phyloP scores from a whole-genome alignment of 2,329 filamentous ascomycete genomes.

The Verticillium klebahnii region DNA sequence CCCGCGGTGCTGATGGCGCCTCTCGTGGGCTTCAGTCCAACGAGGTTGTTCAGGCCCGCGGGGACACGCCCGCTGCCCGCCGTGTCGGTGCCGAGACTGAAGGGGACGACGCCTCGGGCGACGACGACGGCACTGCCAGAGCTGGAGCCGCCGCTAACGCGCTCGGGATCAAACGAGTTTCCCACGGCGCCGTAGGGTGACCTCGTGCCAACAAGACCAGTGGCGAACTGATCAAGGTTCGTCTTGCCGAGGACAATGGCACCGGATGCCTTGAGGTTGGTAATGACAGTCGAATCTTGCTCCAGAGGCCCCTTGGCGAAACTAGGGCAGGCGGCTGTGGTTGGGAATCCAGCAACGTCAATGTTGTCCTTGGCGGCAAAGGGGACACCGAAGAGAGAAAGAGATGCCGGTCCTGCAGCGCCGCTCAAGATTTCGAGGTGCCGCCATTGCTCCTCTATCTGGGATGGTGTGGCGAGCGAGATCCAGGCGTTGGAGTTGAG shows the following conservation, averaged over 20 bases:
- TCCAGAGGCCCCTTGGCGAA: constrained; percentile 39
- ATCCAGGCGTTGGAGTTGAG: constrained; percentile 23
- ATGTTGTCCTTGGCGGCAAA: constrained; percentile 56
- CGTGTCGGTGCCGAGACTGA: constrained; percentile 53
- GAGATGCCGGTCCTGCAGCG: constrained; percentile 26
- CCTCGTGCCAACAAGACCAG: constrained; percentile 56
- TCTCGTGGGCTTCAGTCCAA: constrained; percentile 47
- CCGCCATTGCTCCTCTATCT: constrained; percentile 19
- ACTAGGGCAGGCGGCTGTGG: constrained; percentile 48
- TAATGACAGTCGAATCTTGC: constrained; percentile 41
- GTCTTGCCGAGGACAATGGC: constrained; percentile 56
- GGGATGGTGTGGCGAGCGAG: constrained; percentile 20
- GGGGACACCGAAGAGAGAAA: constrained; percentile 52
- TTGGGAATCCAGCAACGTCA: constrained; percentile 43
- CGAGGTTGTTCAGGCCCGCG: constrained; percentile 47
- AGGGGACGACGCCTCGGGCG: constrained; percentile 46
- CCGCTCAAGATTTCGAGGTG: constrained; percentile 41
- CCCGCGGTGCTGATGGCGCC: constrained; percentile 45
- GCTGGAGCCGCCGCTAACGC: constrained; percentile 47
- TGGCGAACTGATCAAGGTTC: constrained; percentile 59
- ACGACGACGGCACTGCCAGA: constrained; percentile 54
- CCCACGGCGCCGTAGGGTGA: constrained; percentile 54
- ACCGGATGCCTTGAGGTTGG: constrained; percentile 45
- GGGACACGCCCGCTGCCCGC: constrained; percentile 51
- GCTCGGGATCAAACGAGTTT: constrained; percentile 39